Percentiles rank a stretch among this genome's conserved stretches.
Conservation (phyloP, 2,329 filamentous ascomycete genomes). For the Fusarium foetens region DNA sequence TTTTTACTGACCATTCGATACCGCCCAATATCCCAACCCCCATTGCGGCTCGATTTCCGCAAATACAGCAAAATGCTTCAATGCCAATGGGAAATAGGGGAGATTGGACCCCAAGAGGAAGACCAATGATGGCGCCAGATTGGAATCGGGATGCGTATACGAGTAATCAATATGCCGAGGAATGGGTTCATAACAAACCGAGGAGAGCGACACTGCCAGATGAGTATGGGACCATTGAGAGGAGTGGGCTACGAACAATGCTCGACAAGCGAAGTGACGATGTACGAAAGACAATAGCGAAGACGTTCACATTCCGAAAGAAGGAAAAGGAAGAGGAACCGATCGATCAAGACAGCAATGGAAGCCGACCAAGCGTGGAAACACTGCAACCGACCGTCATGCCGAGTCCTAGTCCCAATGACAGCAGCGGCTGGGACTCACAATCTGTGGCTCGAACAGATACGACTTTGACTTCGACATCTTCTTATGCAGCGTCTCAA, state of each 20-base stretch:
- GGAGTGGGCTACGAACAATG: slow-evolving; percentile 62
- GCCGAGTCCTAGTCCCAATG: slow-evolving; percentile 13
- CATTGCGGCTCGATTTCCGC: slow-evolving; percentile 57
- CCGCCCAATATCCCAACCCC: slow-evolving; percentile 51
- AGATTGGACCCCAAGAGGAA: slow-evolving; percentile 15
- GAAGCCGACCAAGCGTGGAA: slow-evolving; percentile 36
- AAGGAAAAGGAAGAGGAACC: slow-evolving; percentile 56
- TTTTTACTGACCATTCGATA: slow-evolving; percentile 52
- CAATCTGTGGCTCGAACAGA: slow-evolving; percentile 19
- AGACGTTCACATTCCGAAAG: slow-evolving; percentile 62
- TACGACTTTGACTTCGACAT: slow-evolving; percentile 7
- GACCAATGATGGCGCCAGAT: slow-evolving; percentile 29
- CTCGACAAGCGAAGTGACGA: slow-evolving; percentile 67
- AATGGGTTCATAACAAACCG: slow-evolving; percentile 57
- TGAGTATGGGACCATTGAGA: slow-evolving; percentile 65
- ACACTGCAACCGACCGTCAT: slow-evolving; percentile 34
- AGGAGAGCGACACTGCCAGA: slow-evolving; percentile 57
- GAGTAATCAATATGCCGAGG: slow-evolving; percentile 49
- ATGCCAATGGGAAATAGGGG: slow-evolving; percentile 1
- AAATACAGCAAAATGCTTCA: slow-evolving; percentile 1
- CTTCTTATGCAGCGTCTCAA: slow-evolving; percentile 32
- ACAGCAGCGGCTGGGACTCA: slow-evolving; percentile 20
- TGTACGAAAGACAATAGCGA: slow-evolving; percentile 63
- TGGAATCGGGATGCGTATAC: slow-evolving; percentile 32
- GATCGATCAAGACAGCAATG: slow-evolving; percentile 24